phyloP scores from a whole-genome alignment of 2,329 filamentous ascomycete genomes.

The Cercospora janseana region DNA sequence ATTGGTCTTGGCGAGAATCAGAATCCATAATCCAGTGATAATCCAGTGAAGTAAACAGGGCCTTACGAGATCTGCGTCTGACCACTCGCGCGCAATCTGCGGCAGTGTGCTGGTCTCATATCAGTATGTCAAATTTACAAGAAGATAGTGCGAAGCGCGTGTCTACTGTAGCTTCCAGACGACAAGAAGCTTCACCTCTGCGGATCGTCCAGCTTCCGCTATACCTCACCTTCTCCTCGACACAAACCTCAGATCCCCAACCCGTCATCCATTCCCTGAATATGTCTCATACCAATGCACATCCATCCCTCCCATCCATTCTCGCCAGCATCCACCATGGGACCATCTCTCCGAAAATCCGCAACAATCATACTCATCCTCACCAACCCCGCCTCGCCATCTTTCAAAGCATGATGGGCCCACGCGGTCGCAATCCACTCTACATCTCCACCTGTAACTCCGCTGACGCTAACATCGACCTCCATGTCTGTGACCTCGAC shows the following conservation, averaged over 20 bases:
- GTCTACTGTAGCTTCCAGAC: too few relatives aligned
- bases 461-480: background rate
- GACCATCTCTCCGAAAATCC: background rate
- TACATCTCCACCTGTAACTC: background rate
- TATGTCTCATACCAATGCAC: background rate
- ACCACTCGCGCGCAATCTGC: too few relatives aligned
- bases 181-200: too few relatives aligned
- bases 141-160: too few relatives aligned
- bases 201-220: too few relatives aligned
- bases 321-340: background rate
- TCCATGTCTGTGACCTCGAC: background rate
- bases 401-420: background rate
- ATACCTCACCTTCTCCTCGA: too few relatives aligned
- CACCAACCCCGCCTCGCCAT: background rate
- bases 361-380: background rate
- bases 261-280: background rate
- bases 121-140: too few relatives aligned
- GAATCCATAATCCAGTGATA: too few relatives aligned
- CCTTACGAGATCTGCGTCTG: too few relatives aligned
- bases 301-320: background rate
- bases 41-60: too few relatives aligned
- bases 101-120: too few relatives aligned
- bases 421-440: background rate
- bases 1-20: too few relatives aligned
- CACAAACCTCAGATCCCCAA: background rate